phyloP scores from a whole-genome alignment of 352 stramenopile genomes.

The Phytopythium litorale region DNA sequence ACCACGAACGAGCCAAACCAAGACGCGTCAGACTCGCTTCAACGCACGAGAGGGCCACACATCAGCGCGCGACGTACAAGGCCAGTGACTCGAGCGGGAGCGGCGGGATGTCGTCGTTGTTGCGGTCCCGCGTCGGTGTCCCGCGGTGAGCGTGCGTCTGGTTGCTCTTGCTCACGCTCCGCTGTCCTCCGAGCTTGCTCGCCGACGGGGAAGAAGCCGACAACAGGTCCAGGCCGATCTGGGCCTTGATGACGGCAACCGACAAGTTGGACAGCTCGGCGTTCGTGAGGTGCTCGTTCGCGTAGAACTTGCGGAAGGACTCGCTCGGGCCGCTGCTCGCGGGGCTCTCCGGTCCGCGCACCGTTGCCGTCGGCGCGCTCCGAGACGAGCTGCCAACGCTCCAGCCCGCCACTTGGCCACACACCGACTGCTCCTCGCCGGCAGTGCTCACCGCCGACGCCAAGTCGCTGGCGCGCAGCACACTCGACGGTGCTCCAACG shows the following conservation, averaged over 20 bases:
- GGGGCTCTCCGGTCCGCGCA: slow-evolving; percentile 2
- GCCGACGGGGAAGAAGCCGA: background rate
- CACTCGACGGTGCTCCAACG: background rate
- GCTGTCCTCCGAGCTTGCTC: background rate
- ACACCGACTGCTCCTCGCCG: background rate
- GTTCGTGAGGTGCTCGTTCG: slow-evolving; percentile 61
- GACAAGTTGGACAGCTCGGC: slow-evolving; percentile 60
- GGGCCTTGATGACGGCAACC: slow-evolving; percentile 68
- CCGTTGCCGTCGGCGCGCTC: background rate
- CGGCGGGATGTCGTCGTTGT: slow-evolving; percentile 50
- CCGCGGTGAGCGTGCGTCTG: slow-evolving; percentile 17
- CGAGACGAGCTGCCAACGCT: background rate
- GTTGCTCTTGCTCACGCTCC: slow-evolving; percentile 18
- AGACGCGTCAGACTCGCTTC: background rate
- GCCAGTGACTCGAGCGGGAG: slow-evolving; percentile 52
- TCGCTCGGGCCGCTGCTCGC: background rate
- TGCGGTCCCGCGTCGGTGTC: slow-evolving; percentile 22
- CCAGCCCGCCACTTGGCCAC: background rate
- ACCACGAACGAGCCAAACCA: background rate
- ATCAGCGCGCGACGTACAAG: slow-evolving; percentile 20
- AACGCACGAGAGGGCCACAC: background rate
- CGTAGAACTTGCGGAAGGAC: slow-evolving; percentile 55
- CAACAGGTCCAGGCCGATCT: slow-evolving; percentile 60
- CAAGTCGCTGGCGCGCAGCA: background rate
- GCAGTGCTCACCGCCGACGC: background rate